Base-by-base conservation (phyloP, 331 rosid genomes). In the Pyracantha coccinea region DNA sequence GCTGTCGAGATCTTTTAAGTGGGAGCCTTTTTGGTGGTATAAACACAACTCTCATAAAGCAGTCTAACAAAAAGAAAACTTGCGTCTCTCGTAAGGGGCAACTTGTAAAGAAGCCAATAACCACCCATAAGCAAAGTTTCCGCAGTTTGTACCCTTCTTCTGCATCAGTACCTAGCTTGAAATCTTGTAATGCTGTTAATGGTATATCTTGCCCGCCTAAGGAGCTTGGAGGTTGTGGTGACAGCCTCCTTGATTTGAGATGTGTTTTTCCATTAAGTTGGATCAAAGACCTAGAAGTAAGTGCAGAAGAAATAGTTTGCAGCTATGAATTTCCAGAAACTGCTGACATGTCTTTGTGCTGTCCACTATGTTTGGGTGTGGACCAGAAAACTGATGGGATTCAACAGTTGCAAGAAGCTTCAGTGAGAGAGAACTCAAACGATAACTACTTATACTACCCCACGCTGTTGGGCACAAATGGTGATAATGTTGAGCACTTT, bases 311-410 rank as follows among this genome's bases (percentile, higher is more conserved):
- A 86, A 85, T 95, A 82, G 97, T 89, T 64, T 95, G 99, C 90
- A 92, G 99, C 90, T 95, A 95, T 80, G 99, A 95, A 71, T 84
- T 90, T 77, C 99, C 99, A 4, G 99, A 95, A 78, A 85, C 88
- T 75, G 81, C 82, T 64, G 97, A 95, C 80, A 79, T 74, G 77
- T 81, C 83, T 66, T 86, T 86, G 69, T 66, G 85, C 83, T 95
- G 99, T 81, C 81, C 90, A 64, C 78, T 90, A 69, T 95, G 99
- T 79, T 78, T 79, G 73, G 90, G 79, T 71, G 81, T 66, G 58
- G 88, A 86, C 81, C 75, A 86, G 70, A 78, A 85, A 71, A 76
- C 75, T 62, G 81, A 78, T 75, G 84, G 80, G 77, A 67, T 44
- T 71, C 83, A 69, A 76, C 85, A 87, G 79, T 80, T 80, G 75